Evolutionary conservation across 768 basidiomycete genomes (phyloP).

Genomic region (Tricholoma furcatifolium): DNA sequence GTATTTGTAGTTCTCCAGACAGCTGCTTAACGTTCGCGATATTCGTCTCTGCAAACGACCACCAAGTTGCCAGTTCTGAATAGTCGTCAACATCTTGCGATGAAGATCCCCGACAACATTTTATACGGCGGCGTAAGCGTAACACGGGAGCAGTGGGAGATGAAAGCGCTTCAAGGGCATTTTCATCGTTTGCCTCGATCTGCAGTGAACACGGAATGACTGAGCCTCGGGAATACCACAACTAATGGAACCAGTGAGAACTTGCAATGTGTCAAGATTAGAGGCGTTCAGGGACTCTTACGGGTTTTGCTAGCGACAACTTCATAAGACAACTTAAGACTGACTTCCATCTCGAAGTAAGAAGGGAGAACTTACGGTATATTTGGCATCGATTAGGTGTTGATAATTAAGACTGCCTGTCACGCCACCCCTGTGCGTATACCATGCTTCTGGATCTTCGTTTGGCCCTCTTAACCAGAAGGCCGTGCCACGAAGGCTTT

Average conservation of each 20-base stretch:
- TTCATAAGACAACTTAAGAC: conserved; percentile 13
- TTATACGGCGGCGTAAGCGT: conserved; percentile 28
- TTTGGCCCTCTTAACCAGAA: conserved; percentile 32
- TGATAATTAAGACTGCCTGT: conserved; percentile 28
- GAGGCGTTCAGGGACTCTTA: conserved; percentile 17
- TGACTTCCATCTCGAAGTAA: not conserved
- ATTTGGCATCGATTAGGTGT: conserved; percentile 28
- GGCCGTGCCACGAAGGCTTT: conserved; percentile 33
- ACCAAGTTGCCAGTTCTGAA: conserved; percentile 32
- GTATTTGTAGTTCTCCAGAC: conserved; percentile 38
- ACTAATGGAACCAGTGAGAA: conserved; percentile 21
- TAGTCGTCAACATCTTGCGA: conserved; percentile 24
- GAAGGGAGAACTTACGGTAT: conserved; percentile 28
- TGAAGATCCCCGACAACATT: conserved; percentile 14
- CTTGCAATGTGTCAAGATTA: not conserved
- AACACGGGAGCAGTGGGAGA: conserved; percentile 30
- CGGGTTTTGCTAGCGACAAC: conserved; percentile 41
- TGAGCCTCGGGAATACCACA: conserved; percentile 41
- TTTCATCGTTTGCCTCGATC: conserved; percentile 30
- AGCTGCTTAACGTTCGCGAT: conserved; percentile 18
- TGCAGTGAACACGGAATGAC: conserved; percentile 34
- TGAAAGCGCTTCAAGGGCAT: conserved; percentile 35
- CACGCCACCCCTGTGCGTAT: conserved; percentile 24
- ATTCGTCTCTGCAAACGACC: conserved; percentile 22
- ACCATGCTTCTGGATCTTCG: conserved; percentile 41